Base-by-base conservation (phyloP, 192 early-diverging fungal genomes). In the Haplosporangium gracile region DNA sequence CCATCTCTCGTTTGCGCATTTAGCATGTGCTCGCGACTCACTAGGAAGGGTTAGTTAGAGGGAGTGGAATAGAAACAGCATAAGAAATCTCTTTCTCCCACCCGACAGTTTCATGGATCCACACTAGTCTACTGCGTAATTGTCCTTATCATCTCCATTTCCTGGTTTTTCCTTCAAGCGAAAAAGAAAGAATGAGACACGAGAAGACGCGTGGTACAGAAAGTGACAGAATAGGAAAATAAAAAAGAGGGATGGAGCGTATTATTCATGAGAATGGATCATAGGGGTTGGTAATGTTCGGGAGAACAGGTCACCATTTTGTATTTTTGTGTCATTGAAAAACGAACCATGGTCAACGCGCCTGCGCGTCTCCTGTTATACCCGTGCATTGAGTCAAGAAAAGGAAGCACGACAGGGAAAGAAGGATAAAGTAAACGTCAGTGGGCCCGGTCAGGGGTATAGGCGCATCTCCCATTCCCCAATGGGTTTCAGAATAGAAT, bases 1-100 rank as follows among this genome's bases (percentile, higher is more conserved):
- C 60, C 60, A 65, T 65, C 26, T 65, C 24, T 65, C 11, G 6
- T 65, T 32, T 65, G 60, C 26, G 60, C 29, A 65, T 26, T 65
- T 65, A 29, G 60, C 60, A 65, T 65, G 60, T 65, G 60, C 60
- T 65, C 60, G 60, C 29, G 60, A 65, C 13, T 65, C 24, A 29
- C 22, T 18, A 1, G n/a, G 55, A 29, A 34, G 29, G 11, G 13
- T 65, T 13, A 15, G 43, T 65, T 9, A 32, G 5, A 65, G 10
- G 26, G 29, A 32, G 11, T 32, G 11, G 60, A 32, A 60, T 60
- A 60, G 9, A 60, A 16, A 29, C 29, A 65, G n/a, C 18, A 5
- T 9, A 24, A 32, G 8, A 65, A 32, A 2, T 15, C 60, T 32
- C 60, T 16, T 0, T 65, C 60, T 13, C 24, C 60, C n/a, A 34